Percentiles rank a stretch among this genome's conserved stretches.
These are phyloP conservation scores for Trichoderma gamsii DNA, from an alignment of 495 filamentous ascomycete genomes.

Conservation along the genomic window DNA sequence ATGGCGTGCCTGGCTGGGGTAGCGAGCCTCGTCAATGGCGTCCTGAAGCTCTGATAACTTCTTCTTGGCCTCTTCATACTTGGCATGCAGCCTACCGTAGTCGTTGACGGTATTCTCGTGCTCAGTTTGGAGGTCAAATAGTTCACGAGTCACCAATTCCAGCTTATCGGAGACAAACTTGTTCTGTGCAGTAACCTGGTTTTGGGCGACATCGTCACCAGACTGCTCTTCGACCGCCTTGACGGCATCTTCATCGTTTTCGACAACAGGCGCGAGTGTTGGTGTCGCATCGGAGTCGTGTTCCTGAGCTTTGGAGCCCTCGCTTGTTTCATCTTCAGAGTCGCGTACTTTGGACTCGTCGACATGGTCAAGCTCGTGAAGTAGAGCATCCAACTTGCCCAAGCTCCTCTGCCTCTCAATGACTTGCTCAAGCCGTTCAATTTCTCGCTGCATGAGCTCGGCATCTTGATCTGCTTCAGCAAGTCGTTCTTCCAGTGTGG, in stretches of 20 bases:
- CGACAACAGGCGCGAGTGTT: constrained; percentile 22
- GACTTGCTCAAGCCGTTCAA: constrained; percentile 89
- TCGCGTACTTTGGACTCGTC: constrained; percentile 51
- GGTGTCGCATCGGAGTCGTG: constrained; percentile 21
- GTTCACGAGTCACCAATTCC: constrained; percentile 84
- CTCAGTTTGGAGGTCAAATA: constrained; percentile 81
- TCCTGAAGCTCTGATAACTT: constrained; percentile 80
- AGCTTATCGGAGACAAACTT: constrained; percentile 89
- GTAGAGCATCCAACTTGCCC: constrained; percentile 85
- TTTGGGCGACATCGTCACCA: constrained; percentile 21
- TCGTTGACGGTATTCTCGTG: constrained; percentile 81
- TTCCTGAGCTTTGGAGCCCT: constrained; percentile 43
- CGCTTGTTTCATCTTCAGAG: constrained; percentile 29
- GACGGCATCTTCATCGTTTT: constrained; percentile 27
- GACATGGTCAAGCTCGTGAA: constrained; percentile 83
- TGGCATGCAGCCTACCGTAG: constrained; percentile 73
- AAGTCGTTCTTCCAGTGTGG: constrained; percentile 89
- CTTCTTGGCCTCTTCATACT: constrained; percentile 84
- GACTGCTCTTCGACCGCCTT: constrained; percentile 27
- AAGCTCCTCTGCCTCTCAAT: constrained; percentile 92
- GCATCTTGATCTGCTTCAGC: constrained; percentile 95
- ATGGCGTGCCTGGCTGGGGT: constrained; percentile 49
- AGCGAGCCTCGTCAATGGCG: constrained; percentile 73
- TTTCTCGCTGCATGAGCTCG: constrained; percentile 93
- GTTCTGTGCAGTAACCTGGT: constrained; percentile 55